A percentile compares a stretch with the other conserved stretches of the same genome.
Evolutionary conservation across 768 basidiomycete genomes (phyloP).

Genomic region (Exidia glandulosa): DNA sequence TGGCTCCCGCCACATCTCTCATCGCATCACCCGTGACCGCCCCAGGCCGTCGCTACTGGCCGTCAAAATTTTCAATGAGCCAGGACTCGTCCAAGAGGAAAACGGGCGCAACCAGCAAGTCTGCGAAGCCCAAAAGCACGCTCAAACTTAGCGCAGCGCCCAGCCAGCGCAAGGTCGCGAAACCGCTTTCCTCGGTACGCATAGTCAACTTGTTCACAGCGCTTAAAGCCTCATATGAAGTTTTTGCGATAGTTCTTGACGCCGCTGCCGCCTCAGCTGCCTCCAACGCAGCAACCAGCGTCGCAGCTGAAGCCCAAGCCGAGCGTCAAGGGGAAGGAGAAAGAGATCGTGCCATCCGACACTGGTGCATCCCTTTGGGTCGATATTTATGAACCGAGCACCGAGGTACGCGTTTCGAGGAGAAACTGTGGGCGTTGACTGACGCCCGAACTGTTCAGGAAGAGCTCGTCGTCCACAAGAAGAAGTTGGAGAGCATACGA

Average conservation of each 20-base stretch:
- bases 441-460: slow-evolving; percentile 28
- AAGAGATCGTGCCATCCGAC: neutral
- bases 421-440: neutral
- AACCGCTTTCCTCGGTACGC: neutral
- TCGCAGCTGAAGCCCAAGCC: neutral
- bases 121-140: neutral
- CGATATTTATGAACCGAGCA: slow-evolving; percentile 4
- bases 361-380: slow-evolving; percentile 4
- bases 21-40: too few species aligned
- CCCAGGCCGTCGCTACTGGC: too few species aligned
- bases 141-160: neutral
- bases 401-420: slow-evolving; percentile 25
- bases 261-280: neutral
- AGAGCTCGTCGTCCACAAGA: slow-evolving; percentile 68
- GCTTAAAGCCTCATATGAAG: neutral
- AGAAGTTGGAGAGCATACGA: slow-evolving; percentile 68
- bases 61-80: neutral
- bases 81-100: neutral
- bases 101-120: neutral
- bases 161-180: neutral
- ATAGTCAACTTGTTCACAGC: neutral
- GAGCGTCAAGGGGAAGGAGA: slow-evolving; percentile 4
- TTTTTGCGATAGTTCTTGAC: neutral
- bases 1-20: too few species aligned
- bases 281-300: neutral